Percentiles rank a stretch among this genome's conserved stretches.
phyloP scores from a whole-genome alignment of 768 basidiomycete genomes.

The Podaxis sp. region DNA sequence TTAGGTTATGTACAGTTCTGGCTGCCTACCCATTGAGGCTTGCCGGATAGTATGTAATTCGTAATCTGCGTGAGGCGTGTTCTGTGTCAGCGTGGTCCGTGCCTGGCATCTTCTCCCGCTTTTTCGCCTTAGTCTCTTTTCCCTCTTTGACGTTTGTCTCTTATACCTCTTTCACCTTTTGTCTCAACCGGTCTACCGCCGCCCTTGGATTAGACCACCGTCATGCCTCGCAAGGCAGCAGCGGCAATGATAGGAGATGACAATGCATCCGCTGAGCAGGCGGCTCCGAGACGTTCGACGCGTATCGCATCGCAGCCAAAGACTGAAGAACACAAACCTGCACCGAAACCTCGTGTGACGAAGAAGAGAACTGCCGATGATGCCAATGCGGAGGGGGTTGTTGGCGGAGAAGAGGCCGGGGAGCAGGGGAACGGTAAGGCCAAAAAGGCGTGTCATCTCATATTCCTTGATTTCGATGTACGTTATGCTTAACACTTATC shows the following conservation, averaged over 20 bases:
- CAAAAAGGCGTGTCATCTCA: conserved; percentile 37
- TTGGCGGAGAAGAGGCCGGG: conserved; percentile 22
- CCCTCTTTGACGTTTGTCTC: not conserved
- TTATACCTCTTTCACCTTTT: not conserved
- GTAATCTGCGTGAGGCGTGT: not conserved
- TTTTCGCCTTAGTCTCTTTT: not conserved
- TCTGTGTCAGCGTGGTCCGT: not conserved
- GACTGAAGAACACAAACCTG: conserved; percentile 29
- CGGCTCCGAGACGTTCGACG: conserved; percentile 53
- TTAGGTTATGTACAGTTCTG: conserved; percentile 8
- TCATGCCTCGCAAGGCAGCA: conserved; percentile 33
- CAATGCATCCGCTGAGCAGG: conserved; percentile 26
- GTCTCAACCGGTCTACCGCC: too few species aligned
- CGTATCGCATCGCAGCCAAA: conserved; percentile 53
- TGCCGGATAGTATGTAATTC: conserved; percentile 3
- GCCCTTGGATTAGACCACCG: conserved; percentile 19
- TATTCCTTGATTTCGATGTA: conserved; percentile 7
- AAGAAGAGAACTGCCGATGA: conserved; percentile 43
- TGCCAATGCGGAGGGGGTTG: not conserved
- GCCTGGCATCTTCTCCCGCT: not conserved
- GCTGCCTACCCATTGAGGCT: conserved; percentile 9
- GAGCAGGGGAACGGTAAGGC: conserved; percentile 32
- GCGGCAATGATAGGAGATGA: conserved; percentile 22
- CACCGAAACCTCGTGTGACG: conserved; percentile 28
- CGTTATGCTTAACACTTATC: conserved; percentile 8